phyloP scores from a whole-genome alignment of 2,329 filamentous ascomycete genomes.

The Cordyceps pruinosa region DNA sequence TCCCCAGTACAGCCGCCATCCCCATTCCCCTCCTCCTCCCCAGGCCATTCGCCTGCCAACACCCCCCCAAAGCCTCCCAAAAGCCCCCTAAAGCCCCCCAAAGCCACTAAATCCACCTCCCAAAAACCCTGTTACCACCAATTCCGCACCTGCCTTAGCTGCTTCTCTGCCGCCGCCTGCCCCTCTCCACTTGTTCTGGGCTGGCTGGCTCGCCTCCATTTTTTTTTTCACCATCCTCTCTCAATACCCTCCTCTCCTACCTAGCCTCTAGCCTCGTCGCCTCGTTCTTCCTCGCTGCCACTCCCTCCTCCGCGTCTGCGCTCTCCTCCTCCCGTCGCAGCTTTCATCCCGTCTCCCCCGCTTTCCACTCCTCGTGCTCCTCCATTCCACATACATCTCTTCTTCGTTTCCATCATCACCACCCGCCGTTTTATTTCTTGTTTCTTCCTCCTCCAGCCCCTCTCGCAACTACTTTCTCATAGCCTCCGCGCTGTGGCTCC shows the following conservation, averaged over 20 bases:
- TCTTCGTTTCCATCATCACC: slow-evolving; percentile 11
- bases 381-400: slow-evolving; percentile 5
- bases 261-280: not conserved
- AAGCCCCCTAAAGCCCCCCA: not conserved
- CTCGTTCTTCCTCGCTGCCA: not conserved
- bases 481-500: not conserved
- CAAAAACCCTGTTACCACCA: not conserved
- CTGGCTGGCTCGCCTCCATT: slow-evolving; percentile 1
- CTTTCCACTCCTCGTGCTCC: slow-evolving; percentile 13
- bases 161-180: not conserved
- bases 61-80: not conserved
- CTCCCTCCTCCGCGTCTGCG: not conserved
- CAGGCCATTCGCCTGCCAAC: not conserved
- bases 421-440: slow-evolving; percentile 11
- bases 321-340: slow-evolving; percentile 15
- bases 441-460: slow-evolving; percentile 11
- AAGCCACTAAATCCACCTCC: slow-evolving; percentile 1
- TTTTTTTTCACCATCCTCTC: not conserved
- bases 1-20: not conserved
- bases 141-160: not conserved
- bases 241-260: not conserved
- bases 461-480: slow-evolving; percentile 6
- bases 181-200: slow-evolving; percentile 7
- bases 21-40: not conserved
- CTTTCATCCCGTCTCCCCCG: slow-evolving; percentile 18